Evolutionary conservation across 2,329 filamentous ascomycete species (phyloP).

Genomic region (Fusarium piperis): DNA sequence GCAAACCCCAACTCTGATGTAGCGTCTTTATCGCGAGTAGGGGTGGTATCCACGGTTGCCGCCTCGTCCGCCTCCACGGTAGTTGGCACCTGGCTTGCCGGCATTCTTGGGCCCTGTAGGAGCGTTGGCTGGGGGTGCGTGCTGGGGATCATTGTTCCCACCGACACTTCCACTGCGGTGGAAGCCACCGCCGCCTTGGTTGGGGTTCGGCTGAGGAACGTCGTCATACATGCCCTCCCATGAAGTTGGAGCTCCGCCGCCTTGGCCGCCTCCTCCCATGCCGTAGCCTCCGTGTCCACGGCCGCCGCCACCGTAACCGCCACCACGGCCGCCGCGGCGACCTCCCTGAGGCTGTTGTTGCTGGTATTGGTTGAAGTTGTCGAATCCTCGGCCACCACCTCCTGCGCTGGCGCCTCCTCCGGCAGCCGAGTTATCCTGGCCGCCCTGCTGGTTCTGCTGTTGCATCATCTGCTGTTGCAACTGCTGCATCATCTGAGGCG

Average conservation of each 20-base stretch:
- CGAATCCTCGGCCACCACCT: conserved; percentile 43
- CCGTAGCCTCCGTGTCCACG: conserved; percentile 47
- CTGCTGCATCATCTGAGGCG: conserved; percentile 67
- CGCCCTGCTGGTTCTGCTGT: conserved; percentile 48
- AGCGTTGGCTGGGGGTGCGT: conserved; percentile 66
- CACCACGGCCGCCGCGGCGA: conserved; percentile 45
- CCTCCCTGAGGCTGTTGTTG: conserved; percentile 57
- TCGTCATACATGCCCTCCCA: conserved; percentile 99
- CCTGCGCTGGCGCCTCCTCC: conserved; percentile 27
- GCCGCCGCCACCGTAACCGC: conserved; percentile 43
- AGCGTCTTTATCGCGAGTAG: conserved; percentile 60
- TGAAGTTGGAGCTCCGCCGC: conserved; percentile 75
- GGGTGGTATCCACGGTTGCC: conserved; percentile 82
- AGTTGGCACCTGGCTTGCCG: conserved; percentile 89
- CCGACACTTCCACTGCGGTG: conserved; percentile 54
- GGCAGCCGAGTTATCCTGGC: conserved; percentile 43
- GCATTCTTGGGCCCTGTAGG: conserved; percentile 97
- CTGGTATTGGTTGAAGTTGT: conserved; percentile 51
- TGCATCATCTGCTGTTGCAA: conserved; percentile 58
- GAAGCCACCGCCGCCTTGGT: conserved; percentile 52
- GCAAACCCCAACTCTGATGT: conserved; percentile 2
- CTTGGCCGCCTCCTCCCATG: conserved; percentile 49
- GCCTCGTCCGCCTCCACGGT: conserved; percentile 87
- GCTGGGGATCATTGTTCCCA: conserved; percentile 54
- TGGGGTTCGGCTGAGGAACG: conserved; percentile 81